These are phyloP conservation scores for Fusarium domesticum DNA, from an alignment of 2,329 filamentous ascomycete species.

Conservation along the genomic window DNA sequence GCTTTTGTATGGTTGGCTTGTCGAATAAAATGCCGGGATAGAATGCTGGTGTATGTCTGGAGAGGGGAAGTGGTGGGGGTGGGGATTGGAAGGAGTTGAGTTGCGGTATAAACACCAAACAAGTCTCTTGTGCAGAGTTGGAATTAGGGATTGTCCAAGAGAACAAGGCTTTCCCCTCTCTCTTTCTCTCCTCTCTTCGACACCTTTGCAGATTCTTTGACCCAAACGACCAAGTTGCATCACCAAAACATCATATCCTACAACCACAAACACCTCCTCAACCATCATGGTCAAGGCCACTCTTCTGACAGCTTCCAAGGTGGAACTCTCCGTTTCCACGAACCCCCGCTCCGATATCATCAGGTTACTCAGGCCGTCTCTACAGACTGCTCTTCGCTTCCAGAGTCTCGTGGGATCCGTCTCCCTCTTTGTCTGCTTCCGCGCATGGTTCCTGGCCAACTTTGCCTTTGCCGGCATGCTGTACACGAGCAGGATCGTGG, in stretches of 20 bases:
- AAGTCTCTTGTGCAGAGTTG: neutral
- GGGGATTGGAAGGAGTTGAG: constrained; percentile 4
- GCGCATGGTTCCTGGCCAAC: constrained; percentile 32
- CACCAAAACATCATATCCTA: neutral
- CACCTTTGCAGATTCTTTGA: neutral
- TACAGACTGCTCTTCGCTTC: constrained; percentile 35
- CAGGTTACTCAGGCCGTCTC: constrained; percentile 33
- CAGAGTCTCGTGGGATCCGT: constrained; percentile 35
- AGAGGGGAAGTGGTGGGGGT: constrained; percentile 4
- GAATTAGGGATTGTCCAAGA: constrained; percentile 2
- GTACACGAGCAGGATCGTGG: constrained; percentile 27
- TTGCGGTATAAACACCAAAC: constrained; percentile 23
- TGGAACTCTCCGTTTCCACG: constrained; percentile 32
- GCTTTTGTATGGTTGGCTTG: too few relatives aligned
- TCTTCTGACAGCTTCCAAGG: constrained; percentile 39
- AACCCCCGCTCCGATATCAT: constrained; percentile 33
- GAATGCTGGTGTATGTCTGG: too few relatives aligned
- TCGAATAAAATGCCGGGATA: too few relatives aligned
- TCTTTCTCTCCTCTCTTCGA: too few relatives aligned
- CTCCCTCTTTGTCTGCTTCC: constrained; percentile 33
- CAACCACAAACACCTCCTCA: constrained; percentile 10
- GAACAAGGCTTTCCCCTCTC: constrained; percentile 4
- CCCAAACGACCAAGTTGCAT: constrained; percentile 7
- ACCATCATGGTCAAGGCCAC: constrained; percentile 36
- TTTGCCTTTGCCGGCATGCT: constrained; percentile 24